Conservation (phyloP, 2,329 filamentous ascomycete genomes). For the Massarina eburnea region DNA sequence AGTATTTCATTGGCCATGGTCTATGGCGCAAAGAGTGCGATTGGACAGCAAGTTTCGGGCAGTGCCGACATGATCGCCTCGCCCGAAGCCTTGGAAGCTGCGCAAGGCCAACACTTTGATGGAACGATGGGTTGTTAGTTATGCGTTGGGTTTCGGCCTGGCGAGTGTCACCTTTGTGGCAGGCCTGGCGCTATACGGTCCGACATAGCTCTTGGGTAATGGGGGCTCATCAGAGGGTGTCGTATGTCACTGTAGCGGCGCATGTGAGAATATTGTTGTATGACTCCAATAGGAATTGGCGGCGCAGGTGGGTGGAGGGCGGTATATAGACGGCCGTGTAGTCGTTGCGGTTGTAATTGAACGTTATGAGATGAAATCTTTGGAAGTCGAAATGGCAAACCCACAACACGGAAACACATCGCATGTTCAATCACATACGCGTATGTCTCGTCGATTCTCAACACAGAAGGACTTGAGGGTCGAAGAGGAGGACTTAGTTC, state of each 20-base stretch:
- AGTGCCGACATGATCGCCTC: neutral
- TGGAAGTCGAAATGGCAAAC: slow-evolving; percentile 1
- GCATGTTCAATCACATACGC: slow-evolving; percentile 1
- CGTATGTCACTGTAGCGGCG: neutral
- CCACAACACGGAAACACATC: slow-evolving; percentile 5
- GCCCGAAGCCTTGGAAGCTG: neutral
- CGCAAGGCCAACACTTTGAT: neutral
- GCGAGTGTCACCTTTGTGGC: neutral
- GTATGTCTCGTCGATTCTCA: slow-evolving; percentile 9
- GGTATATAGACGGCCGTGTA: slow-evolving; percentile 1
- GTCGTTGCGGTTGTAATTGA: neutral
- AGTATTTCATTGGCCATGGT: neutral
- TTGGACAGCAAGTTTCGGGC: neutral
- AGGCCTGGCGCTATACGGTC: neutral
- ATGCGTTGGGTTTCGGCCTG: neutral
- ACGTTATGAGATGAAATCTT: neutral
- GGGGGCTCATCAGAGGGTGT: slow-evolving; percentile 1
- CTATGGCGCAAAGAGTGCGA: neutral
- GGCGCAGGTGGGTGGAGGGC: neutral
- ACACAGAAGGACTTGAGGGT: slow-evolving; percentile 14
- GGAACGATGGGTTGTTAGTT: neutral
- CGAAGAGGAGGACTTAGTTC: slow-evolving; percentile 20
- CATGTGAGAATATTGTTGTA: no score
- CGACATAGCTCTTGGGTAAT: neutral
- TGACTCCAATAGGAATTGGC: no score